Percentiles rank a stretch among this genome's conserved stretches.
These are phyloP conservation scores for Suhomyces pyralidae DNA, from an alignment of 805 yeast genomes.

Conservation along the genomic window DNA sequence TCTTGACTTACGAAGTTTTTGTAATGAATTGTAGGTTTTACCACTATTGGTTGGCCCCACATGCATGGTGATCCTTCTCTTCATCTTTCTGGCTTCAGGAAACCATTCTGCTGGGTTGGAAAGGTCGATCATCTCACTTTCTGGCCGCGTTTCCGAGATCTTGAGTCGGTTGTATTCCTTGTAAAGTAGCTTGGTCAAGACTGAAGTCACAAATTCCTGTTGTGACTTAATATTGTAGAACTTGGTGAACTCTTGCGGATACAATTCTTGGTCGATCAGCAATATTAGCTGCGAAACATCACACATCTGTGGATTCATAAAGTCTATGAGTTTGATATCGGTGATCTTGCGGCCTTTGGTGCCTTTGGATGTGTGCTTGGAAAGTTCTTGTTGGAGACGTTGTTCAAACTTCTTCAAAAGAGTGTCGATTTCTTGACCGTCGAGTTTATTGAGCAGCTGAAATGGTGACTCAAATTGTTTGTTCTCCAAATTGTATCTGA, in stretches of 20 bases:
- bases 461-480: slow-evolving; percentile 1
- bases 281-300: slow-evolving; percentile 18
- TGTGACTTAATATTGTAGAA: slow-evolving; percentile 16
- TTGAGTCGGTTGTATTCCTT: slow-evolving; percentile 17
- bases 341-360: not conserved
- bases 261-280: slow-evolving; percentile 14
- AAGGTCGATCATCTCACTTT: slow-evolving; percentile 20
- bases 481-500: not conserved
- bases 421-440: not conserved
- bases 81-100: slow-evolving; percentile 78
- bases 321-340: slow-evolving; percentile 6
- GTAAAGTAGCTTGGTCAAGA: slow-evolving; percentile 24
- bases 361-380: not conserved
- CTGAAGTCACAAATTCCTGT: slow-evolving; percentile 17
- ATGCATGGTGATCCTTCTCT: slow-evolving; percentile 82
- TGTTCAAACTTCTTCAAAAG: not conserved
- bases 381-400: not conserved
- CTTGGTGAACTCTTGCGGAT: slow-evolving; percentile 20
- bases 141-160: slow-evolving; percentile 9
- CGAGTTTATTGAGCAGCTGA: slow-evolving; percentile 2
- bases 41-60: slow-evolving; percentile 98
- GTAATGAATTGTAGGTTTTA: slow-evolving; percentile 80
- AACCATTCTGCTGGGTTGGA: slow-evolving; percentile 58
- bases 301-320: slow-evolving; percentile 25
- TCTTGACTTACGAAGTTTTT: slow-evolving; percentile 58